Percentiles rank a stretch among this genome's conserved stretches.
Conservation (phyloP, 257 asterid genomes). For the Solanum chaucha region DNA sequence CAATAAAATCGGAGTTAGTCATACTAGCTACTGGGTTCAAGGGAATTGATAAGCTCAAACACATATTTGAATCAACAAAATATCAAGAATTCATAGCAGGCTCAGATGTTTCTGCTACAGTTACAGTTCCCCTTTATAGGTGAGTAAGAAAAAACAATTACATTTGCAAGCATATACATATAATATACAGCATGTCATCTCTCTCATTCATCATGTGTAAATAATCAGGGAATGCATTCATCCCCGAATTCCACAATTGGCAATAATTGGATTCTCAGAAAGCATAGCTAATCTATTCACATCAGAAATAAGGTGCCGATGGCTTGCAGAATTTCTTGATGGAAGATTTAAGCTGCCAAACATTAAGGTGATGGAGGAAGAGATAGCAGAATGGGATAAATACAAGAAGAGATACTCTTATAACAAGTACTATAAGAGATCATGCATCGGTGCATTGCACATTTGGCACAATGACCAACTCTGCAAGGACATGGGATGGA, state of each 20-base stretch:
- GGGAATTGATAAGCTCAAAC: slow-evolving; percentile 28
- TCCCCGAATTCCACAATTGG: background rate
- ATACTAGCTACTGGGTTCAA: slow-evolving; percentile 42
- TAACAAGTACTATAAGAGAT: slow-evolving; percentile 18
- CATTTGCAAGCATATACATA: background rate
- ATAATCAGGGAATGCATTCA: background rate
- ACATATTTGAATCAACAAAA: slow-evolving; percentile 12
- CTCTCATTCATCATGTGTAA: background rate
- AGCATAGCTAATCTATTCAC: background rate
- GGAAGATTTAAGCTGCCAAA: slow-evolving; percentile 35
- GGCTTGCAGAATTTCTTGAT: slow-evolving; percentile 36
- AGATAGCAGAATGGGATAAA: slow-evolving; percentile 22
- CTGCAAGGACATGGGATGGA: slow-evolving; percentile 47
- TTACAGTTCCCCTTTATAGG: slow-evolving; percentile 35
- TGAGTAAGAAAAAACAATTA: background rate
- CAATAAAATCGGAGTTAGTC: slow-evolving; percentile 21
- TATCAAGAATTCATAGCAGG: slow-evolving; percentile 17
- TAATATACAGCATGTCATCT: background rate
- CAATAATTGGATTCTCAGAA: background rate
- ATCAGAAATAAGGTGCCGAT: slow-evolving; percentile 29
- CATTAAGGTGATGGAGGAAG: slow-evolving; percentile 33
- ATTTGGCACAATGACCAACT: slow-evolving; percentile 43
- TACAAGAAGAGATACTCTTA: slow-evolving; percentile 22
- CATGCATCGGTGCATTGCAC: slow-evolving; percentile 27
- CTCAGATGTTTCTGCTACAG: background rate